Conservation (phyloP, 1,139 yeast species). For the Suhomyces atakaporum region DNA sequence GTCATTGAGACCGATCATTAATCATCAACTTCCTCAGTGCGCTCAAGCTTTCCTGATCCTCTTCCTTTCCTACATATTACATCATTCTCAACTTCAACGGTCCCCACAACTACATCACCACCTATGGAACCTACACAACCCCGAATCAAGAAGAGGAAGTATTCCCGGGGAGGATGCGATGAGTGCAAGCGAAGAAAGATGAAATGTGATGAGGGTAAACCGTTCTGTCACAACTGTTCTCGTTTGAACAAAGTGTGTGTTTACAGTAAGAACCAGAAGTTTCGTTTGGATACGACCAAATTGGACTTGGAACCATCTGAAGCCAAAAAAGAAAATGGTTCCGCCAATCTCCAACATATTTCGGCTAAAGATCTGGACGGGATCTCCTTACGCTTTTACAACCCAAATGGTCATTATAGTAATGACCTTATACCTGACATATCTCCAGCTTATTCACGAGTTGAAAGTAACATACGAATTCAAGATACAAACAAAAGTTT, state of each 20-base stretch:
- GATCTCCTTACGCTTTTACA: conserved; percentile 9
- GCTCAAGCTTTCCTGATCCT: no score
- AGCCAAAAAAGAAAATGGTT: background rate
- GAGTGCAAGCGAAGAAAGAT: conserved; percentile 65
- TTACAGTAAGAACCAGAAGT: conserved; percentile 40
- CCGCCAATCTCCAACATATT: background rate
- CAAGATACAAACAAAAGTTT: background rate
- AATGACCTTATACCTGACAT: conserved; percentile 1
- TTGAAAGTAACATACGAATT: background rate
- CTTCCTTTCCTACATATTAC: no score
- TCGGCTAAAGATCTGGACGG: background rate
- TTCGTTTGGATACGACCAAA: conserved; percentile 23
- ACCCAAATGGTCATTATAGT: conserved; percentile 7
- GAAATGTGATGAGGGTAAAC: conserved; percentile 38
- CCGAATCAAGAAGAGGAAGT: conserved; percentile 44
- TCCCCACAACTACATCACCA: no score
- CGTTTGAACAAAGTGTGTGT: conserved; percentile 50
- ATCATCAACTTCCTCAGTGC: no score
- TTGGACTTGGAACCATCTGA: background rate
- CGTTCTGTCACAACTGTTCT: conserved; percentile 45
- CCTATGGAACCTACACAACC: background rate
- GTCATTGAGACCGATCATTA: no score
- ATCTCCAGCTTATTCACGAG: background rate
- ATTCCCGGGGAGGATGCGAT: conserved; percentile 61
- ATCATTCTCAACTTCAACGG: background rate